phyloP scores from a whole-genome alignment of 75 land plant species.

The Picea sitchensis region DNA sequence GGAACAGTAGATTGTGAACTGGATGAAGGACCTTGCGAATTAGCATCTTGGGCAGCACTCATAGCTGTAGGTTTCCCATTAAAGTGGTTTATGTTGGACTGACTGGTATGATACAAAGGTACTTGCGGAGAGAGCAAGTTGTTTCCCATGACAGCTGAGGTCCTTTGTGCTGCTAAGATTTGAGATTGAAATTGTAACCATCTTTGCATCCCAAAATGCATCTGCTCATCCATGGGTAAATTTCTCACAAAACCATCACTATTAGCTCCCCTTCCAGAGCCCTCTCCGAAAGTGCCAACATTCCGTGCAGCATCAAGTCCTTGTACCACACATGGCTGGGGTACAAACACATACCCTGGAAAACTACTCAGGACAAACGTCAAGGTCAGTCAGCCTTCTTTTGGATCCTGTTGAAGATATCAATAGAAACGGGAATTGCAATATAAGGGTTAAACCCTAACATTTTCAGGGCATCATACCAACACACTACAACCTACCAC shows the following conservation, averaged over 20 bases:
- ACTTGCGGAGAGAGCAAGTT: background rate
- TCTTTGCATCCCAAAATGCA: background rate
- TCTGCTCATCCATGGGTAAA: background rate
- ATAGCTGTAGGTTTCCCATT: background rate
- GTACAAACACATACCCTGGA: conserved; percentile 11
- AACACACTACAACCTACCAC: background rate
- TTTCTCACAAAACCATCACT: background rate
- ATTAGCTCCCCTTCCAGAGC: background rate
- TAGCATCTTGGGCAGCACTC: background rate
- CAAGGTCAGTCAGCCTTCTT: background rate
- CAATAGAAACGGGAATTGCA: background rate
- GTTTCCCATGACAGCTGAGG: conserved; percentile 1
- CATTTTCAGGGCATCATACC: background rate
- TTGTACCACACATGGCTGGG: background rate
- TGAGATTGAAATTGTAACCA: conserved; percentile 10
- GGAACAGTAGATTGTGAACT: conserved; percentile 6
- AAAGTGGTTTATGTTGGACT: background rate
- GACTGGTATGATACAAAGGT: background rate
- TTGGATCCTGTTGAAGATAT: background rate
- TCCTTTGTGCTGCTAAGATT: background rate
- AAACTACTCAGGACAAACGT: background rate
- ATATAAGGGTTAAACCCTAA: background rate
- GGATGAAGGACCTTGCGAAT: background rate
- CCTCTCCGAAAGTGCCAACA: background rate
- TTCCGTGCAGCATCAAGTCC: background rate